Base-by-base conservation (phyloP, 2,329 filamentous ascomycete species). In the Xylariaceae sp. region DNA sequence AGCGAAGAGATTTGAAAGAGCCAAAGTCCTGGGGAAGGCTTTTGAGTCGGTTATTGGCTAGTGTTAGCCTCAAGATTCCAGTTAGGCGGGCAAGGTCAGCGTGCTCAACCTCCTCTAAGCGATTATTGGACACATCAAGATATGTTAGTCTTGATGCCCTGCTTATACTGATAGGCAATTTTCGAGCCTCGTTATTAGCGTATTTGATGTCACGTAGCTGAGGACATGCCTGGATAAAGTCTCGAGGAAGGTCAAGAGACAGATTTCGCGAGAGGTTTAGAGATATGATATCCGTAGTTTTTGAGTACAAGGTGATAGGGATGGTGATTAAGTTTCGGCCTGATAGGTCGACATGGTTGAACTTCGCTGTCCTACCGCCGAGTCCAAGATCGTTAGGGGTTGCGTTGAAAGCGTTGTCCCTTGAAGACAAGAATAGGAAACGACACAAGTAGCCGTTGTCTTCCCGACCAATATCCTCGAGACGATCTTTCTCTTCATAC, bases 381-480 rank as follows among this genome's bases (percentile, higher is more conserved):
- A 95, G 85, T 21, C 88, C 89, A 43, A 92, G 83, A 65, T 97
- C 93, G 59, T 92, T 88, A 20, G 89, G 78, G 55, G 81, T 85
- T 36, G 87, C 81, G 58, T 87, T 85, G 65, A 83, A 92, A 42
- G 92, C 91, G 69, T 86, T 92, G 70, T 96, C 88, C 66, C 93
- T 90, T 16, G 89, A 88, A 13, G 93, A 92, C 53, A 97, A 78
- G 72, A 99, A 99, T 55, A 94, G 91, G 75, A 99, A 97, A 5
- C 94, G 89, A 69, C 92, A 96, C 10, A 99, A 81, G 65, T 97
- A 99, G 69, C 92, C 95, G 72, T 97, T 96, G 76, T 99, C 94
- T 72, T 99, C 94, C 52, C 94, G 86, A 23, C 94, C 94, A 46
- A 99, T 84, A 58, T 97, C 94, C 70, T 97, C 93, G 39, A 99